Conservation (phyloP, 164 flowering plant genomes). For the Stephania yunnanensis region DNA sequence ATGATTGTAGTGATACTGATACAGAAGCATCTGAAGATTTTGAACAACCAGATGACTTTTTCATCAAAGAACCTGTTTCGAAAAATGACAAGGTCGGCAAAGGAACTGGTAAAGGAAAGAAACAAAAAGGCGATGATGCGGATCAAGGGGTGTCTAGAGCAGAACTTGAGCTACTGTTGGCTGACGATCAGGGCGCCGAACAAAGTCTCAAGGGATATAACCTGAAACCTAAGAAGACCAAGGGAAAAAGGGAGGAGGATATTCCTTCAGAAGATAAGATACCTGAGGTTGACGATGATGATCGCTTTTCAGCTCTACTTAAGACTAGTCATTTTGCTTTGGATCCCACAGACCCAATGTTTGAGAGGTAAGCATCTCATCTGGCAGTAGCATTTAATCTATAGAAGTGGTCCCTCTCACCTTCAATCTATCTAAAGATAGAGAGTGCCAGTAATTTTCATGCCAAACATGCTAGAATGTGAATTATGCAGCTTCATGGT, state of each 20-base stretch:
- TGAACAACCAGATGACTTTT: conserved; percentile 74
- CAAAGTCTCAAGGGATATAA: conserved; percentile 62
- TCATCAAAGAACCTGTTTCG: conserved; percentile 49
- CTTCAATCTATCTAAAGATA: too few relatives aligned
- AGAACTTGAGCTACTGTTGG: conserved; percentile 81
- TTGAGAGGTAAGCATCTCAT: conserved; percentile 49
- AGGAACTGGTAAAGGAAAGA: conserved; percentile 19
- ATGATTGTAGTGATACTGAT: conserved; percentile 54
- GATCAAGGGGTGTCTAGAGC: conserved; percentile 68
- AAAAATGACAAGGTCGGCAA: conserved; percentile 20
- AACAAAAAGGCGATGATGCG: conserved; percentile 21
- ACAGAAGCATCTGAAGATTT: conserved; percentile 33
- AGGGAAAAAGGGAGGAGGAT: conserved; percentile 49
- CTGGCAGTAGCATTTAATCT: too few relatives aligned
- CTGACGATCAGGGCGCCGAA: conserved; percentile 62
- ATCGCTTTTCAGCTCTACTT: conserved; percentile 63
- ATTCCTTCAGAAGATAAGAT: conserved; percentile 46
- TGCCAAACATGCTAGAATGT: not conserved
- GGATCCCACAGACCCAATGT: conserved; percentile 93
- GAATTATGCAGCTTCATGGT: not conserved
- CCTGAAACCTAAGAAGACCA: conserved; percentile 52
- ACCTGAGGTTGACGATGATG: conserved; percentile 47
- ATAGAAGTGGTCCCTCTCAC: too few relatives aligned
- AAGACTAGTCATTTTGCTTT: conserved; percentile 56
- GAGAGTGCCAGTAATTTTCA: too few relatives aligned